Conservation (phyloP, 306 rosid species). For the Geum urbanum region DNA sequence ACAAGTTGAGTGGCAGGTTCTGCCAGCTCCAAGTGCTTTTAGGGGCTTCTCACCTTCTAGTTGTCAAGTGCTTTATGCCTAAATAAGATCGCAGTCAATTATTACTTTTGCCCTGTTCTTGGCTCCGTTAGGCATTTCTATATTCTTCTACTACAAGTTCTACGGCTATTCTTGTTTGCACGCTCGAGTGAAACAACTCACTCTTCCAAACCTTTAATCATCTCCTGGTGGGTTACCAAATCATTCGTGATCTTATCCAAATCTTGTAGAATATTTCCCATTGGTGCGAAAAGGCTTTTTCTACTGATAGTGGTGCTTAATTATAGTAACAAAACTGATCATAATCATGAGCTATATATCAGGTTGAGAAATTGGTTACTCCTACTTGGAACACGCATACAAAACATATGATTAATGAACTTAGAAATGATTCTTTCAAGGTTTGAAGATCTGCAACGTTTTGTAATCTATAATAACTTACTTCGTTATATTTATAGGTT, state of each 20-base stretch:
- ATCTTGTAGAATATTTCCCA: slow-evolving; percentile 4
- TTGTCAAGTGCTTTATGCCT: slow-evolving; percentile 54
- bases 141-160: neutral
- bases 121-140: slow-evolving; percentile 18
- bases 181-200: neutral
- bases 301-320: neutral
- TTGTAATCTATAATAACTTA: too few relatives aligned
- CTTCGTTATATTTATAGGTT: too few relatives aligned
- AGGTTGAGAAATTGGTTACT: neutral
- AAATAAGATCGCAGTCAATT: neutral
- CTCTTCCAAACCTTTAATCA: neutral
- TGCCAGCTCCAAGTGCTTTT: slow-evolving; percentile 39
- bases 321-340: neutral
- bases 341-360: neutral
- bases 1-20: slow-evolving; percentile 45
- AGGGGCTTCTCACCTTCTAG: slow-evolving; percentile 34
- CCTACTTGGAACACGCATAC: neutral
- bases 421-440: neutral
- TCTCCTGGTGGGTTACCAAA: slow-evolving; percentile 6
- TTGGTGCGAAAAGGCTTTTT: neutral
- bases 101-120: slow-evolving; percentile 3
- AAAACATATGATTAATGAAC: neutral
- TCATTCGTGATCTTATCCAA: slow-evolving; percentile 14
- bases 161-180: neutral
- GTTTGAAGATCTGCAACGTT: neutral